These are phyloP conservation scores for Dorcoceras hygrometricum DNA, from an alignment of 257 asterid genomes.

Conservation along the genomic window DNA sequence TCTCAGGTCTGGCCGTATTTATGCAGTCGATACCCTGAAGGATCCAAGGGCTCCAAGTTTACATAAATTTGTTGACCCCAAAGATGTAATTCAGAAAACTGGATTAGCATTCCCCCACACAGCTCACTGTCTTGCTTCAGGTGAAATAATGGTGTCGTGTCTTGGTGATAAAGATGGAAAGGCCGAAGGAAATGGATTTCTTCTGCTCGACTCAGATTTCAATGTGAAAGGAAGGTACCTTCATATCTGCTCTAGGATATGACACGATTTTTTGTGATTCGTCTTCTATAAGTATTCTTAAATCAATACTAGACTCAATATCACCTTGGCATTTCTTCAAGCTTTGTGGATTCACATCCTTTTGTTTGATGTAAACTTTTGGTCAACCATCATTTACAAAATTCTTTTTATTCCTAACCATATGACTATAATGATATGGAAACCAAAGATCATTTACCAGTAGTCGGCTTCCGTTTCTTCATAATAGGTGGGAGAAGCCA, in stretches of 20 bases:
- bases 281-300: background rate
- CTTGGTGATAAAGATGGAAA: conserved; percentile 98
- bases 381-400: background rate
- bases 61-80: conserved; percentile 74
- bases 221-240: conserved; percentile 94
- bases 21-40: conserved; percentile 76
- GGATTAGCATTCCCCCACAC: conserved; percentile 98
- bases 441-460: background rate
- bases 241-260: background rate
- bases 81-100: conserved; percentile 64
- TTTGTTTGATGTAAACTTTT: background rate
- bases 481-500: conserved; percentile 91
- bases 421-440: background rate
- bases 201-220: conserved; percentile 79
- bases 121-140: conserved; percentile 97
- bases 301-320: no score
- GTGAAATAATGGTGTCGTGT: conserved; percentile 93
- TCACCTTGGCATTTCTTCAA: background rate
- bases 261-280: background rate
- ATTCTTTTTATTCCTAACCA: background rate
- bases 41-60: conserved; percentile 81
- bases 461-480: background rate
- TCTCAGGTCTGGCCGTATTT: conserved; percentile 91
- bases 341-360: background rate
- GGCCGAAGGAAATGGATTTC: conserved; percentile 91